Evolutionary conservation across 1,284 basidiomycete genomes (phyloP).

Genomic region (Retiboletus flavoniger): DNA sequence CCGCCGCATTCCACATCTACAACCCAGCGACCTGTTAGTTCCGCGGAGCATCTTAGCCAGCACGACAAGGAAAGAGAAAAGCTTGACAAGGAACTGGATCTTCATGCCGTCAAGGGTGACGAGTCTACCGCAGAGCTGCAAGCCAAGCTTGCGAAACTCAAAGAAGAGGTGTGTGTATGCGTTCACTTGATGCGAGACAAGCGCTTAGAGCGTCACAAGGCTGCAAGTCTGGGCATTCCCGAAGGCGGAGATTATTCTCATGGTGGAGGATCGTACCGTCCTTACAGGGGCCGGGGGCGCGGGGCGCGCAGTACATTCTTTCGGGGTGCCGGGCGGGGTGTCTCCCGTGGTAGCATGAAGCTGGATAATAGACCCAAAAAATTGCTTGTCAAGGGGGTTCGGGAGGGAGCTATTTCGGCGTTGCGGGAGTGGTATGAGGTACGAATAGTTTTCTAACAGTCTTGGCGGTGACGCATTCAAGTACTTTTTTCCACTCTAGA

Average conservation of each 20-base stretch:
- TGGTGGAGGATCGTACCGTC: slow-evolving; percentile 51
- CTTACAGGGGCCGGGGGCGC: slow-evolving; percentile 72
- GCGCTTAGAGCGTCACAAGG: slow-evolving; percentile 42
- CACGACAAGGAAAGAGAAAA: slow-evolving; percentile 51
- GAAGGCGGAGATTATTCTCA: slow-evolving; percentile 44
- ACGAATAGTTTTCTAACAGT: slow-evolving; percentile 24
- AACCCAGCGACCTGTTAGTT: slow-evolving; percentile 25
- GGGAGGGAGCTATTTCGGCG: slow-evolving; percentile 53
- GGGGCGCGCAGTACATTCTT: slow-evolving; percentile 58
- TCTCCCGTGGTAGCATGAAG: slow-evolving; percentile 70
- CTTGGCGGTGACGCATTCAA: slow-evolving; percentile 8
- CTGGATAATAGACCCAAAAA: slow-evolving; percentile 89
- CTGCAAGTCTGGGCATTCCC: slow-evolving; percentile 75
- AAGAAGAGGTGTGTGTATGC: slow-evolving; percentile 65
- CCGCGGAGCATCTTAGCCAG: slow-evolving; percentile 15
- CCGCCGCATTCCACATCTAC: slow-evolving; percentile 23
- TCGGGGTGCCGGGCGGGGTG: slow-evolving; percentile 65
- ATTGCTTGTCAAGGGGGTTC: slow-evolving; percentile 71
- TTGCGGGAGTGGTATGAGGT: slow-evolving; percentile 85
- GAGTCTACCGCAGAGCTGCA: slow-evolving; percentile 73
- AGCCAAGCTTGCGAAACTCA: slow-evolving; percentile 78
- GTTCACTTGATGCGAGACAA: background rate
- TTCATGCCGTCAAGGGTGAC: slow-evolving; percentile 47
- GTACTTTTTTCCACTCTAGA: slow-evolving; percentile 38
- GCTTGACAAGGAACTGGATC: slow-evolving; percentile 74